phyloP scores from a whole-genome alignment of 2,329 filamentous ascomycete species.

The Colletotrichum sp. region DNA sequence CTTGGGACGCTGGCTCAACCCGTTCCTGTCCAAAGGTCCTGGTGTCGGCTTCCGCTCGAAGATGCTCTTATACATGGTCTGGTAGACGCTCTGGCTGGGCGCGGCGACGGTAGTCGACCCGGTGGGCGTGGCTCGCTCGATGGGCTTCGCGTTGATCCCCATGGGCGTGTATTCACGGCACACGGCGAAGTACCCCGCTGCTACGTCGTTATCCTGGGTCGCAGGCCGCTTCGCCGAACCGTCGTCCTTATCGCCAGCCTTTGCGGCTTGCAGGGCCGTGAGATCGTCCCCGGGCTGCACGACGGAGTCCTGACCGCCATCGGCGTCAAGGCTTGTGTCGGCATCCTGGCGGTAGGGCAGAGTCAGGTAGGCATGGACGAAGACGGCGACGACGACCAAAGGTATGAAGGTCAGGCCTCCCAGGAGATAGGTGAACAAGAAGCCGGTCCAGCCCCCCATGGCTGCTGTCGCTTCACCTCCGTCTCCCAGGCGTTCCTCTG shows the following conservation, averaged over 20 bases:
- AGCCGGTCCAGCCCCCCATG: slow-evolving; percentile 59
- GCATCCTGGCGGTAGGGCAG: slow-evolving; percentile 60
- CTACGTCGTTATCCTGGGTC: slow-evolving; percentile 74
- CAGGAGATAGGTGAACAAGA: slow-evolving; percentile 79
- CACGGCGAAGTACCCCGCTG: slow-evolving; percentile 93
- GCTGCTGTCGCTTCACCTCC: slow-evolving; percentile 11
- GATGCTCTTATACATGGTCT: slow-evolving; percentile 96
- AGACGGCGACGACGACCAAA: slow-evolving; percentile 63
- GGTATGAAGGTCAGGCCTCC: slow-evolving; percentile 91
- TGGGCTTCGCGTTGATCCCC: slow-evolving; percentile 90
- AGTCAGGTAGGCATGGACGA: slow-evolving; percentile 72
- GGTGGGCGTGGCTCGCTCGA: slow-evolving; percentile 82
- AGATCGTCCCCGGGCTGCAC: slow-evolving; percentile 69
- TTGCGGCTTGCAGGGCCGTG: slow-evolving; percentile 64
- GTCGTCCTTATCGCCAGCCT: slow-evolving; percentile 63
- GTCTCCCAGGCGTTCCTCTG: not conserved
- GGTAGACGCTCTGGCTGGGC: slow-evolving; percentile 93
- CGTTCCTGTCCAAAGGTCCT: slow-evolving; percentile 52
- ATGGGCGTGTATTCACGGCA: slow-evolving; percentile 91
- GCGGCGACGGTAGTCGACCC: slow-evolving; percentile 76
- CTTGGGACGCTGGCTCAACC: slow-evolving; percentile 59
- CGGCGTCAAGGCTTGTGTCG: slow-evolving; percentile 31
- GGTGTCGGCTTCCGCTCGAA: slow-evolving; percentile 77
- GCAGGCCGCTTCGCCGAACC: slow-evolving; percentile 50
- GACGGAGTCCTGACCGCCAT: slow-evolving; percentile 38